Base-by-base conservation (phyloP, 768 basidiomycete genomes). In the Naematelia encephala region DNA sequence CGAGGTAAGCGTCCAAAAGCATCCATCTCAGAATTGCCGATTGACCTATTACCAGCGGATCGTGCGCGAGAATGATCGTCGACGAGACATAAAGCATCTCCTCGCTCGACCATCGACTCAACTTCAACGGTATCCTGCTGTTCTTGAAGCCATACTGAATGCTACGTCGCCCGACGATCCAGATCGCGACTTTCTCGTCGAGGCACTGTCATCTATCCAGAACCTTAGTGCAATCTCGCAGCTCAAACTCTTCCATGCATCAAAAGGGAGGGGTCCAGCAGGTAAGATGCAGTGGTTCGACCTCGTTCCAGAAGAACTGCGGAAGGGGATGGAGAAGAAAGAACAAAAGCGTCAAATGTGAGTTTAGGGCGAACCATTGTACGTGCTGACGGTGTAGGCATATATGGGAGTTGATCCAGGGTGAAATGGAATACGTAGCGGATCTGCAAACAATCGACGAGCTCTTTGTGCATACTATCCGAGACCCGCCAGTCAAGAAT, bases 381-480 rank as follows among this genome's bases (percentile, higher is more conserved):
- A n/a, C 46, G 11, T 11, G 46, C 46, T 47, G 46, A 47, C 25
- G 21, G 19, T 47, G 25, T 63, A 91, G 90, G 45, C 86, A 91
- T 68, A 91, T 94, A 51, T 96, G 93, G 69, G 91, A 96, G 79
- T 77, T 94, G 61, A 94, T 96, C 76, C 90, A 94, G 76, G 89
- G 89, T 63, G 91, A 96, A 76, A 94, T 94, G 90, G 85, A 86
- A 25, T 96, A 93, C 71, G 91, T 94, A 25, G 89, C 86, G 67
- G 91, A 96, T 80, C 77, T 96, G 59, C 89, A 91, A 77, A 88
- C 86, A 56, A 87, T 96, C 46, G 86, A 88, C 60, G 80, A 80
- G 89, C 87, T 96, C 78, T 96, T 89, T 67, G 82, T 83, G 82
- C 46, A 62, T 23, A 70, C 73, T 8, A 61, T 78, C 0, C 60